phyloP scores from a whole-genome alignment of 441 rosid species.

The Brassica balearica region DNA sequence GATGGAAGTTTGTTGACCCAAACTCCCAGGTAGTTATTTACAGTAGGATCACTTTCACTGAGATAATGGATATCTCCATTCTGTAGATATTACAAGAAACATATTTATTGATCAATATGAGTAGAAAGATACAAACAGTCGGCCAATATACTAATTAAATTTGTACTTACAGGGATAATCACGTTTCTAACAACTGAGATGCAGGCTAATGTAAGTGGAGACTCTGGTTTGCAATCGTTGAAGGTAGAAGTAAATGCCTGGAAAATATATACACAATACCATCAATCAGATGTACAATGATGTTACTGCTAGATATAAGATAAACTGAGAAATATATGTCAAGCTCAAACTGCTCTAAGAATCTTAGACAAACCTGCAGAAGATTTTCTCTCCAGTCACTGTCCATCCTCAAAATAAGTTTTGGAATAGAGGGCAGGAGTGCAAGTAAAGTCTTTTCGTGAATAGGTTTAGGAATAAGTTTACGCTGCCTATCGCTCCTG shows the following conservation, averaged over 20 bases:
- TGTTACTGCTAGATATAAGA: constrained; percentile 14
- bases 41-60: constrained; percentile 55
- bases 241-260: constrained; percentile 93
- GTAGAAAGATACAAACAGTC: constrained; percentile 8
- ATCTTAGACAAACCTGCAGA: constrained; percentile 67
- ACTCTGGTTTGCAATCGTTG: constrained; percentile 67
- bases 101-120: constrained; percentile 1
- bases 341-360: constrained; percentile 30
- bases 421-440: constrained; percentile 72
- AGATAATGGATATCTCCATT: constrained; percentile 48
- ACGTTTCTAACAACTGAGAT: constrained; percentile 66
- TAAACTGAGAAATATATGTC: not conserved
- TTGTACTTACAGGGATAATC: constrained; percentile 73
- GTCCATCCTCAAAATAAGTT: constrained; percentile 57
- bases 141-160: constrained; percentile 24
- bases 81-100: constrained; percentile 46
- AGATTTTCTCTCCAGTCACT: constrained; percentile 63
- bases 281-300: constrained; percentile 11
- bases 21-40: constrained; percentile 54
- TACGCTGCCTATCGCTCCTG: constrained; percentile 51
- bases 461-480: constrained; percentile 49
- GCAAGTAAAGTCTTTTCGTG: constrained; percentile 58
- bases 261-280: constrained; percentile 20
- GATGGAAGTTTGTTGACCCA: constrained; percentile 83
- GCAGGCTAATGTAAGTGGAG: constrained; percentile 71